Percentiles rank a stretch among this genome's conserved stretches.
Evolutionary conservation across 441 rosid species (phyloP).

Genomic region (Manihot esculenta): DNA sequence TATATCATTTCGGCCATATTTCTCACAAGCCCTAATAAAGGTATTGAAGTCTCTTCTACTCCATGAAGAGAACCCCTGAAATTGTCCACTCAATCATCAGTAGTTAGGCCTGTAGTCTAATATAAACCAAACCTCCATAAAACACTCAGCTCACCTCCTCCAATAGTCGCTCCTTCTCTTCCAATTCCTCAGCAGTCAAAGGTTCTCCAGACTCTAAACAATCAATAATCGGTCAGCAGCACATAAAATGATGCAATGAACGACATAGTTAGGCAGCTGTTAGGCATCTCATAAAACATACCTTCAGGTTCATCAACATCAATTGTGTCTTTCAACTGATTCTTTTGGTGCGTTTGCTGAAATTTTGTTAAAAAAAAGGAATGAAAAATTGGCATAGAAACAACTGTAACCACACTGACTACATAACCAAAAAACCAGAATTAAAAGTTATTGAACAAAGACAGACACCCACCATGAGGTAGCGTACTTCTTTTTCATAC

Average conservation of each 20-base stretch:
- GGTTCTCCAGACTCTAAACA: slow-evolving; percentile 80
- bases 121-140: slow-evolving; percentile 18
- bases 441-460: slow-evolving; percentile 7
- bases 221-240: slow-evolving; percentile 28
- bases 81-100: slow-evolving; percentile 14
- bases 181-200: slow-evolving; percentile 94
- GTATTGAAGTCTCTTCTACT: slow-evolving; percentile 92
- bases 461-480: slow-evolving; percentile 75
- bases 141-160: slow-evolving; percentile 65
- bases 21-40: slow-evolving; percentile 94
- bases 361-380: slow-evolving; percentile 16
- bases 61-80: slow-evolving; percentile 96
- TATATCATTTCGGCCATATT: slow-evolving; percentile 85
- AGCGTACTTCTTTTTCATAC: slow-evolving; percentile 98
- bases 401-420: not conserved
- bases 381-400: not conserved
- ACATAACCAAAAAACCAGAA: slow-evolving; percentile 3
- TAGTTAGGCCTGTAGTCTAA: not conserved
- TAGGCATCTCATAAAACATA: slow-evolving; percentile 18
- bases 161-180: slow-evolving; percentile 84
- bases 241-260: not conserved
- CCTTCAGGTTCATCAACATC: slow-evolving; percentile 99
- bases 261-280: not conserved
- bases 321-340: slow-evolving; percentile 85
- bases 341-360: slow-evolving; percentile 97